phyloP scores from a whole-genome alignment of 2,329 filamentous ascomycete species.

The Cadophora sp. region DNA sequence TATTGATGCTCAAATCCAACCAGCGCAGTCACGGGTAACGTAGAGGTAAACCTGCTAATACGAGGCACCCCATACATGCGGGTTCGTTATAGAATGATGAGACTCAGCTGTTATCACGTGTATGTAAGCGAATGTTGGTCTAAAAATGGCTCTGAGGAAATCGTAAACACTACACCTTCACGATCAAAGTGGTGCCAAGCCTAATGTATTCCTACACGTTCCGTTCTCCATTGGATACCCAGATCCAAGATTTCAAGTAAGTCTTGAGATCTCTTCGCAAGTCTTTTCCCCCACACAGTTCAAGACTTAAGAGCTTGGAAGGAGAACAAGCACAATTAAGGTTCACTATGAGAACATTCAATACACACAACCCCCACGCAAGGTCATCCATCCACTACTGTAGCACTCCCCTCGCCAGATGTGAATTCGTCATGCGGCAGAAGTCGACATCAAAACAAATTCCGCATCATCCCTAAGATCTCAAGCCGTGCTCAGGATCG shows the following conservation, averaged over 20 bases:
- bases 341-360: background rate
- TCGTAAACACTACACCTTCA: no score
- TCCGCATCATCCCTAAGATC: background rate
- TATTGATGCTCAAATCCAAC: conserved; percentile 4
- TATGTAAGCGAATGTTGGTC: conserved; percentile 7
- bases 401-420: background rate
- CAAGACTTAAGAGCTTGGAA: background rate
- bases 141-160: background rate
- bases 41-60: conserved; percentile 1
- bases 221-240: no score
- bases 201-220: no score
- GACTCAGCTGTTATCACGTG: conserved; percentile 1
- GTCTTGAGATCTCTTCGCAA: background rate
- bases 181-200: no score
- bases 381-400: background rate
- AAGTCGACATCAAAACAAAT: background rate
- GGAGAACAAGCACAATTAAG: background rate
- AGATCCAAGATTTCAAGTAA: conserved; percentile 4
- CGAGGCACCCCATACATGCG: background rate
- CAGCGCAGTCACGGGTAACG: background rate
- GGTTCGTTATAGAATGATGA: conserved; percentile 1
- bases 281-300: background rate
- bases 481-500: background rate
- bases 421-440: background rate
- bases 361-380: background rate